These are phyloP conservation scores for Fusarium phyllophilum DNA, from an alignment of 2,329 filamentous ascomycete genomes.

Conservation along the genomic window DNA sequence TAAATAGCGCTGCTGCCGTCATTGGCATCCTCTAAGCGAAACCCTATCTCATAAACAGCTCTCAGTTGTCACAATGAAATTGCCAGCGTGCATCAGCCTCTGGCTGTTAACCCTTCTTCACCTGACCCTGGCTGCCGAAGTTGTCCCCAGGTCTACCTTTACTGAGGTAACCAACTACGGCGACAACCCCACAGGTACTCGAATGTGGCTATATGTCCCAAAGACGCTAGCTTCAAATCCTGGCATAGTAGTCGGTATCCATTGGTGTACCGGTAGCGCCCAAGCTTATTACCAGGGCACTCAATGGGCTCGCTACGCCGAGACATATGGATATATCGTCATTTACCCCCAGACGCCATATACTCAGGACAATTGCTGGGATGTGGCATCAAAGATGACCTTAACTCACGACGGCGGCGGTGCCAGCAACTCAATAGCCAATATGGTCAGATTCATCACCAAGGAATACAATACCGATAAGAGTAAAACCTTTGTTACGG, in stretches of 20 bases:
- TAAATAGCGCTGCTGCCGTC: background rate
- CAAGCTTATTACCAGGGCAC: slow-evolving; percentile 61
- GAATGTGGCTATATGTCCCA: slow-evolving; percentile 49
- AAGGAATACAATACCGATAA: slow-evolving; percentile 59
- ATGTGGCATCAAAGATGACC: slow-evolving; percentile 63
- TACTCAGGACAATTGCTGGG: slow-evolving; percentile 62
- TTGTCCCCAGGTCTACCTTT: slow-evolving; percentile 33
- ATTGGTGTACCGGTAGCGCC: slow-evolving; percentile 67
- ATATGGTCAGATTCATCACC: slow-evolving; percentile 63
- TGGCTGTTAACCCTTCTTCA: slow-evolving; percentile 12
- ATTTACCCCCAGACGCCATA: slow-evolving; percentile 57
- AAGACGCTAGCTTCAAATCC: slow-evolving; percentile 54
- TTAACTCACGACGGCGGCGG: slow-evolving; percentile 63
- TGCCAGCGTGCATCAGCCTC: background rate
- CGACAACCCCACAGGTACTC: slow-evolving; percentile 30
- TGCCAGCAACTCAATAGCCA: slow-evolving; percentile 61
- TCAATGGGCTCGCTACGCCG: slow-evolving; percentile 63
- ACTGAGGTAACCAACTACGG: slow-evolving; percentile 35
- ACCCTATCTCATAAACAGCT: background rate
- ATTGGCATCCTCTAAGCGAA: accelerated
- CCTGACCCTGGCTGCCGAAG: slow-evolving; percentile 14
- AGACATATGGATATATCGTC: slow-evolving; percentile 65
- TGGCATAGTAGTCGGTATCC: slow-evolving; percentile 63
- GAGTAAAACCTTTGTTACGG: slow-evolving; percentile 60
- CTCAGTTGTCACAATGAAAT: slow-evolving; percentile 6